Base-by-base conservation (phyloP, 2,329 filamentous ascomycete species). In the Ascomycota sp. region DNA sequence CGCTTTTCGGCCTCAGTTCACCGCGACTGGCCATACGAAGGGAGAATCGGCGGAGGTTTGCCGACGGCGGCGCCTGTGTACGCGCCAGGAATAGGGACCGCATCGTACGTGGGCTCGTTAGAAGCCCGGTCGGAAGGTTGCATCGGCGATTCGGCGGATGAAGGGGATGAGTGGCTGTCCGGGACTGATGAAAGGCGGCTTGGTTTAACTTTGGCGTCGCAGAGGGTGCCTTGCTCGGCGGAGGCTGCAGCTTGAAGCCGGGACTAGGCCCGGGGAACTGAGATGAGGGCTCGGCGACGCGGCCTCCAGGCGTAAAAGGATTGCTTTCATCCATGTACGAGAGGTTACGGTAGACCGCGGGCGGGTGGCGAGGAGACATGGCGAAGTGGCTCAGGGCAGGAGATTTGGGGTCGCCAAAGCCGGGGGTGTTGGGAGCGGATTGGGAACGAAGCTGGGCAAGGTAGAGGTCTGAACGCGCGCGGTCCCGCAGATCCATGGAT, bases 401-500 rank as follows among this genome's bases (percentile, higher is more conserved):
- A 0, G 66, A 71, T 51, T 70, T 77, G 50, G 75, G 71, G 20
- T 72, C 75, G 49, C 72, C 75, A 49, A 91, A 83, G 39, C 83
- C 83, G 9, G 86, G 86, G 0, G 86, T 94, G 62, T 94, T 94
- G 41, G 86, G 86, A 5, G 83, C 85, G 19, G 83, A 92, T 57
- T 95, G 85, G 13, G 71, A 61, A 41, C 75, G 75, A 25, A 83
- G 69, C 51, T 82, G 77, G 32, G 77, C 83, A 38, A 95, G 80
- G 61, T 95, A 95, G 38, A 98, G 70, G 51, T 95, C 85, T 36
- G 80, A 86, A 37, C 89, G 79, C 39, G 89, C 89, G 47, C 80
- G 78, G 63, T 98, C 89, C 43, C 89, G 82, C 49, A 79, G 63
- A 50, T 92, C 79, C 89, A 98, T 98, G 38, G 83, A 85, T 66